Conservation (phyloP, 306 rosid genomes). For the Quillaja saponaria region DNA sequence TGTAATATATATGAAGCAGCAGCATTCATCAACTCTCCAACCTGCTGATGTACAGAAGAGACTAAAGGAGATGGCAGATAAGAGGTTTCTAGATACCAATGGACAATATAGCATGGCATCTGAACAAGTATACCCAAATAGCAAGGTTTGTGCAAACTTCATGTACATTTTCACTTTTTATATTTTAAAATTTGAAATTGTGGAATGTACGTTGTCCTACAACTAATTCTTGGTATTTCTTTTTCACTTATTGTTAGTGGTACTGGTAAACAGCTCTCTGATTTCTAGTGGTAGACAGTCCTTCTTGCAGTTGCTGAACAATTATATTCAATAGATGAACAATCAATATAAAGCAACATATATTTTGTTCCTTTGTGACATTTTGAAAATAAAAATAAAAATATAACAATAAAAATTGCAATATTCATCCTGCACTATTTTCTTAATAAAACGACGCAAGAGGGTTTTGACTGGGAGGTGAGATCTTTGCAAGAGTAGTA, state of each 20-base stretch:
- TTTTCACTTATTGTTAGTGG: neutral
- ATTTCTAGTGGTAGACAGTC: neutral
- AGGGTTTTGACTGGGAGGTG: neutral
- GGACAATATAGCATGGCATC: conserved; percentile 55
- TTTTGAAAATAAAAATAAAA: conserved; percentile 1
- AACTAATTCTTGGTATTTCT: conserved; percentile 13
- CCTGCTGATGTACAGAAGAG: conserved; percentile 86
- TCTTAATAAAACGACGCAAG: neutral
- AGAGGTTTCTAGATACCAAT: conserved; percentile 67
- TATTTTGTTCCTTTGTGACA: neutral
- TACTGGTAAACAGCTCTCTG: neutral
- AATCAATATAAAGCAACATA: neutral
- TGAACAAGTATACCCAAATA: conserved; percentile 63
- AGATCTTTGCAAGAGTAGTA: conserved; percentile 5
- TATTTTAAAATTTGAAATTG: conserved; percentile 1
- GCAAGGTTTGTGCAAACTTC: conserved; percentile 53
- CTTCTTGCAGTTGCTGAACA: neutral
- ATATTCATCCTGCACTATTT: neutral
- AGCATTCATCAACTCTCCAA: conserved; percentile 85
- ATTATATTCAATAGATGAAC: neutral
- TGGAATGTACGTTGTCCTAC: neutral
- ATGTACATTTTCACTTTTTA: conserved; percentile 13
- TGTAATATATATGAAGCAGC: conserved; percentile 93
- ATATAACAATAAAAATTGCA: conserved; percentile 13
- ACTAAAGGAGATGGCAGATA: conserved; percentile 89